These are phyloP conservation scores for Lagenidium sp. DNA, from an alignment of 352 stramenopile species.

Conservation along the genomic window DNA sequence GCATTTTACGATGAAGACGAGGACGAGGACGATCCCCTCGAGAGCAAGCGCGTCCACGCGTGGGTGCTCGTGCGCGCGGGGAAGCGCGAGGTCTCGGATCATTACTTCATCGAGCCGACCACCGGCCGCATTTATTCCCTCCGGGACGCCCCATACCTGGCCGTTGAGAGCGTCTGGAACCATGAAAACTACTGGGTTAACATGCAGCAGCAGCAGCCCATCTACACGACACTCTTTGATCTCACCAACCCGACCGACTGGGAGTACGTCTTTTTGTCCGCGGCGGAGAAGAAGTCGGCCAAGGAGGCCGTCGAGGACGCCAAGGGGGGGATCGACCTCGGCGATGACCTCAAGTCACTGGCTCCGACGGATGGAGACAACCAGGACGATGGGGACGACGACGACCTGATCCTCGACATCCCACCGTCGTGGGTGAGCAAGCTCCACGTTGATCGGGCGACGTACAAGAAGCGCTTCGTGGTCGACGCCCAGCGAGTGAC, in stretches of 20 bases:
- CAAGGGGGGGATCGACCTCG: conserved; percentile 43
- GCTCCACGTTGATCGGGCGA: conserved; percentile 56
- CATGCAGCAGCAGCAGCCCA: conserved; percentile 71
- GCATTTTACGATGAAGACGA: conserved; percentile 50
- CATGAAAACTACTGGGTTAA: conserved; percentile 96
- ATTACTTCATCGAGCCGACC: conserved; percentile 90
- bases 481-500: conserved; percentile 77
- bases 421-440: conserved; percentile 80
- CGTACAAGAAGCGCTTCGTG: conserved; percentile 84
- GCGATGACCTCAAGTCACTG: conserved; percentile 51
- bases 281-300: conserved; percentile 44
- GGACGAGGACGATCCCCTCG: conserved; percentile 61
- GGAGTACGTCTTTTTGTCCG: conserved; percentile 89
- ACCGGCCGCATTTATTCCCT: conserved; percentile 85
- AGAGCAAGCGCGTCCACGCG: conserved; percentile 73
- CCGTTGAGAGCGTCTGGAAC: conserved; percentile 90
- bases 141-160: conserved; percentile 70
- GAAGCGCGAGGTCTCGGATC: conserved; percentile 79
- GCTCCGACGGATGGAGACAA: conserved; percentile 36
- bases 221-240: conserved; percentile 72
- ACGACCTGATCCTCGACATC: conserved; percentile 73
- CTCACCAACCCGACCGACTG: conserved; percentile 80
- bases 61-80: conserved; percentile 91
- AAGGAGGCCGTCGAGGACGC: conserved; percentile 32
- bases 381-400: conserved; percentile 39